Conservation (phyloP, 2,329 filamentous ascomycete species). For the Sclerotinia minor region DNA sequence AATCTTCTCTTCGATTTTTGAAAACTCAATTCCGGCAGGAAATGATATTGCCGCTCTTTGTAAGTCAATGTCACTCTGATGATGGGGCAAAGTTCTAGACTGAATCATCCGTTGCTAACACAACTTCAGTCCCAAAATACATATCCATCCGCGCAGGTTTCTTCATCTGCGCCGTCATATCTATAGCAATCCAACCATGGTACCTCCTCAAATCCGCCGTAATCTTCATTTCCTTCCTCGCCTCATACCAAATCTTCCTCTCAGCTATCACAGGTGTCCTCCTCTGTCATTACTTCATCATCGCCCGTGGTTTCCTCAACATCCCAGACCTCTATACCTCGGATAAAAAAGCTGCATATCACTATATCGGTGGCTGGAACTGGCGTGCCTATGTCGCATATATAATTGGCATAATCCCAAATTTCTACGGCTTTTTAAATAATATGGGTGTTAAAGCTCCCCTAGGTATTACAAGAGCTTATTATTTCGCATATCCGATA, state of each 20-base stretch:
- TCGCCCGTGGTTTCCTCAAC: slow-evolving; percentile 43
- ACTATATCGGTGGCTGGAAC: slow-evolving; percentile 44
- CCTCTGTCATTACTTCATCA: slow-evolving; percentile 47
- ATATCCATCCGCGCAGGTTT: slow-evolving; percentile 45
- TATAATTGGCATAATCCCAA: slow-evolving; percentile 44
- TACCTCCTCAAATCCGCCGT: slow-evolving; percentile 43
- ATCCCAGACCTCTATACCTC: slow-evolving; percentile 44
- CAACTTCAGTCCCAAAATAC: slow-evolving; percentile 42
- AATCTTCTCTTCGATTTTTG: slow-evolving; percentile 48
- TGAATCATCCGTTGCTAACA: neutral
- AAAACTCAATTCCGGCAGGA: slow-evolving; percentile 46
- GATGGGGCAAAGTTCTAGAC: too few species aligned
- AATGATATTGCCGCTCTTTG: slow-evolving; percentile 44
- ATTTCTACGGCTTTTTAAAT: slow-evolving; percentile 47
- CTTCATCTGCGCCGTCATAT: slow-evolving; percentile 44
- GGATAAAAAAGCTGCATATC: slow-evolving; percentile 39
- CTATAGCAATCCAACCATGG: slow-evolving; percentile 45
- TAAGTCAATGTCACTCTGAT: neutral
- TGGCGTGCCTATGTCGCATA: slow-evolving; percentile 42
- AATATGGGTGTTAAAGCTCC: slow-evolving; percentile 46
- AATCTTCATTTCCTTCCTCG: slow-evolving; percentile 46
- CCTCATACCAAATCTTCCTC: slow-evolving; percentile 48
- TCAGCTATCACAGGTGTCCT: slow-evolving; percentile 47
- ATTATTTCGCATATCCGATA: slow-evolving; percentile 57
- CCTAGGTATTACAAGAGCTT: slow-evolving; percentile 47